Base-by-base conservation (phyloP, 2,329 filamentous ascomycete genomes). In the Aspergillus sp. region DNA sequence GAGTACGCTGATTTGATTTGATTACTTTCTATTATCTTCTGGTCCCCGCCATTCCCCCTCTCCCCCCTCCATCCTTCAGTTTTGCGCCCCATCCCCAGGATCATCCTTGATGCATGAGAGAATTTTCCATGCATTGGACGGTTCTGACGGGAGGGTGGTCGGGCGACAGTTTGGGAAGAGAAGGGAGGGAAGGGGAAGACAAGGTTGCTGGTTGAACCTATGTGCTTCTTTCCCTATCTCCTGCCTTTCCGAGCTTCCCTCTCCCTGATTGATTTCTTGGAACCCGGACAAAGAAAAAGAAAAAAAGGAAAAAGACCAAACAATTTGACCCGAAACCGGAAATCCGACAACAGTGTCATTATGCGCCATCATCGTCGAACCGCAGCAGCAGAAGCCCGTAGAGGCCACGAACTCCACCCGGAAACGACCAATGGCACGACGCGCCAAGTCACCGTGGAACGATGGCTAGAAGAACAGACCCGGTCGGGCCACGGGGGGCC, bases 401-500 rank as follows among this genome's bases (percentile, higher is more conserved):
- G 58, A 52, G 55, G 60, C 46, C 46, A 54, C 57, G 54, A 64
- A 58, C 57, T 67, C 57, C 61, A 50, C 39, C 58, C 42, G 22
- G 52, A 57, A 51, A 53, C 61, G 31, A 50, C 42, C 18, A 50
- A 57, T 39, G 57, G 60, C 36, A 55, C 52, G 39, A 64, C 60
- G 58, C 60, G 54, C 52, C 64, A 60, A 55, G 64, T 70, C 9
- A 64, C 62, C 24, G 65, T 73, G 56, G 63, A 68, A n/a, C 59
- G 65, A 58, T 72, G 71, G 71, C 57, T 73, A 42, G 66, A 69
- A 54, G 65, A 69, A 49, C 65, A 71, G 45, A 63, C 65, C 45
- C 50, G 57, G 4, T 54, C 62, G 12, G 52, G 61, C 32, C 55
- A 65, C 56, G 39, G 59, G 20, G 62, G 65, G 29, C 63, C 62